Evolutionary conservation across 2,329 filamentous ascomycete genomes (phyloP).

Genomic region (Cladosporium sp.): DNA sequence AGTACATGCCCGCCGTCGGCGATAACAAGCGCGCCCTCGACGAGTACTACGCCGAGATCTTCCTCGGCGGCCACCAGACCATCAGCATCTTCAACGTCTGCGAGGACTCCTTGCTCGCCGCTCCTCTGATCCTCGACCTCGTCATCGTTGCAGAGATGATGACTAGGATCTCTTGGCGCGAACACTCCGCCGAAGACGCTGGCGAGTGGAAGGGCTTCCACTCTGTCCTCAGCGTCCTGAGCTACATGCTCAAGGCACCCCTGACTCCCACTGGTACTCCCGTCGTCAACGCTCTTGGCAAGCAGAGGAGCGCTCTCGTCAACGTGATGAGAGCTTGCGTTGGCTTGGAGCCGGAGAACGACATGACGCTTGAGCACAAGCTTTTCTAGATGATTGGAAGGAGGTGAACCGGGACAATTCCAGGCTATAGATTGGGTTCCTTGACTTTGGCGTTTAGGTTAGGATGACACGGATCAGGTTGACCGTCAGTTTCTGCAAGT

Average conservation of each 20-base stretch:
- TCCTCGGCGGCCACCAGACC: slow-evolving; percentile 96
- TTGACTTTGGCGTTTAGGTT: background rate
- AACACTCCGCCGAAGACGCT: slow-evolving; percentile 40
- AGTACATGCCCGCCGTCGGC: slow-evolving; percentile 98
- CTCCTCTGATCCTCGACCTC: slow-evolving; percentile 94
- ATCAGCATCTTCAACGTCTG: slow-evolving; percentile 99
- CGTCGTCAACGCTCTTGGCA: slow-evolving; percentile 90
- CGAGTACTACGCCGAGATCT: slow-evolving; percentile 99
- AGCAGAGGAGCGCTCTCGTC: slow-evolving; percentile 89
- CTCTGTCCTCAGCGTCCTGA: slow-evolving; percentile 91
- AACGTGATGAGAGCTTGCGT: slow-evolving; percentile 99
- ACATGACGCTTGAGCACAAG: slow-evolving; percentile 99
- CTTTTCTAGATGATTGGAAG: slow-evolving; percentile 53
- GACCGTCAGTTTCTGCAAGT: too few relatives aligned
- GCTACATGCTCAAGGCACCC: slow-evolving; percentile 98
- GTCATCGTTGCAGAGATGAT: slow-evolving; percentile 94
- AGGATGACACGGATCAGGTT: too few relatives aligned
- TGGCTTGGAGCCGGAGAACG: slow-evolving; percentile 92
- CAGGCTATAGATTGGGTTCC: too few relatives aligned
- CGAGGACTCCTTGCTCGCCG: slow-evolving; percentile 94
- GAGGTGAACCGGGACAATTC: too few relatives aligned
- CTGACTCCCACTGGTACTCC: slow-evolving; percentile 91
- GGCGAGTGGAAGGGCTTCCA: slow-evolving; percentile 89
- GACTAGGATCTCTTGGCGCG: slow-evolving; percentile 91
- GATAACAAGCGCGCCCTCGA: slow-evolving; percentile 99